A percentile compares a stretch with the other conserved stretches of the same genome.
These are phyloP conservation scores for Diutina rugosa DNA, from an alignment of 1,139 yeast genomes.

Conservation along the genomic window DNA sequence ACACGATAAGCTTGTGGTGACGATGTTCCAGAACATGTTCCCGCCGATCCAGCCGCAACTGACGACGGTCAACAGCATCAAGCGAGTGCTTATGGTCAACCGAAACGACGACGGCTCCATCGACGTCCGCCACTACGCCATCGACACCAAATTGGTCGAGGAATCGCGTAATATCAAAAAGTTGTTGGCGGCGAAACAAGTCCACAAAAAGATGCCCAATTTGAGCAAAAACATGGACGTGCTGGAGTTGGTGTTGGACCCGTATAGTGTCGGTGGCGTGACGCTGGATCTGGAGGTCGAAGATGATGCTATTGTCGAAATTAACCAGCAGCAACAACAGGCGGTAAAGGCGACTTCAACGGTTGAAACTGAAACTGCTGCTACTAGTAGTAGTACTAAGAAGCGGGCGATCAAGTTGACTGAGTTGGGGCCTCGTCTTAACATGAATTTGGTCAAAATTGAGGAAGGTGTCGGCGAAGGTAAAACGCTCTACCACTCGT, in stretches of 20 bases:
- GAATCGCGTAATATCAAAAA: conserved; percentile 72
- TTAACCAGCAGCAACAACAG: conserved; percentile 26
- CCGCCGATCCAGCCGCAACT: conserved; percentile 84
- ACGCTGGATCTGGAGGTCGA: conserved; percentile 92
- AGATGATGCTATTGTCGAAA: conserved; percentile 78
- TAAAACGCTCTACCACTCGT: conserved; percentile 74
- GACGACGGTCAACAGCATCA: conserved; percentile 62
- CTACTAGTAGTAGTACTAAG: conserved; percentile 14
- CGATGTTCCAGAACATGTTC: conserved; percentile 90
- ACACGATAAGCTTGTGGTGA: conserved; percentile 72
- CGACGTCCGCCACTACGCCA: conserved; percentile 82
- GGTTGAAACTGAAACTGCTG: conserved; percentile 7
- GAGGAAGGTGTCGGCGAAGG: conserved; percentile 83
- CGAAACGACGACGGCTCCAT: conserved; percentile 58
- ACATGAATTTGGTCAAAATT: conserved; percentile 64
- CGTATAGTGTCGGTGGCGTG: conserved; percentile 64
- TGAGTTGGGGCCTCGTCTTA: conserved; percentile 88
- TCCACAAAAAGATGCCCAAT: conserved; percentile 64
- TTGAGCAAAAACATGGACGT: conserved; percentile 58
- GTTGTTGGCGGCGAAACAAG: conserved; percentile 51
- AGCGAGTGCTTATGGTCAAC: conserved; percentile 75
- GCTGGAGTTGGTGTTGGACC: conserved; percentile 74
- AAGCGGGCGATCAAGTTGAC: conserved; percentile 87
- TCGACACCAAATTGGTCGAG: conserved; percentile 79
- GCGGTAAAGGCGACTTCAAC: conserved; percentile 5